These are phyloP conservation scores for Metschnikowia hibisci DNA, from an alignment of 805 yeast genomes.

Conservation along the genomic window DNA sequence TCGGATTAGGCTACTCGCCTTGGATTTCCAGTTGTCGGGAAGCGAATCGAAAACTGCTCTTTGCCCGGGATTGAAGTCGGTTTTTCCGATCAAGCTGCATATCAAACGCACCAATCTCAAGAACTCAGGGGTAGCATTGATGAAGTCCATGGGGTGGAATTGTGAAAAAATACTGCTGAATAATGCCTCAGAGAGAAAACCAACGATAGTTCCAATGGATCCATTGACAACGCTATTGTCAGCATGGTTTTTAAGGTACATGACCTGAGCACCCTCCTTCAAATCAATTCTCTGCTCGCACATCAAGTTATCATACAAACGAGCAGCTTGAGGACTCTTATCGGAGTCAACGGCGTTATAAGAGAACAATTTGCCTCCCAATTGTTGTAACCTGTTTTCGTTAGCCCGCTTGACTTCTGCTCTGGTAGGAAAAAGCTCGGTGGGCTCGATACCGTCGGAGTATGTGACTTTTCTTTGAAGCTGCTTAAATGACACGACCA, in stretches of 20 bases:
- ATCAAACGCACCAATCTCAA: slow-evolving; percentile 11
- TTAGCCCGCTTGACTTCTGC: slow-evolving; percentile 70
- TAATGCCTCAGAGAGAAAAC: slow-evolving; percentile 33
- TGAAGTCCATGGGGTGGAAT: slow-evolving; percentile 14
- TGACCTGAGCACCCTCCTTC: slow-evolving; percentile 75
- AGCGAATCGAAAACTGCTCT: slow-evolving; percentile 4
- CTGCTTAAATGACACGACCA: slow-evolving; percentile 46
- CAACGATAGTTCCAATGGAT: slow-evolving; percentile 65
- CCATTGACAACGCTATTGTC: slow-evolving; percentile 76
- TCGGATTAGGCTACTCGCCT: slow-evolving; percentile 8
- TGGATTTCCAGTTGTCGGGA: slow-evolving; percentile 15
- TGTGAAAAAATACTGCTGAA: slow-evolving; percentile 9
- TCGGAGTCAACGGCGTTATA: slow-evolving; percentile 60
- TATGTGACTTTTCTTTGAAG: slow-evolving; percentile 50
- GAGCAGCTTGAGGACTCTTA: slow-evolving; percentile 33
- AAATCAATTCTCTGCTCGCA: slow-evolving; percentile 60
- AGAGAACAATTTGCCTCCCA: slow-evolving; percentile 42
- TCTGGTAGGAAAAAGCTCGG: slow-evolving; percentile 72
- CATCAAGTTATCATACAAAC: slow-evolving; percentile 58
- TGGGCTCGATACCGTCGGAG: slow-evolving; percentile 62
- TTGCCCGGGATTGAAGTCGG: slow-evolving; percentile 6
- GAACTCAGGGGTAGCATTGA: slow-evolving; percentile 11
- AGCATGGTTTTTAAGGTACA: slow-evolving; percentile 67
- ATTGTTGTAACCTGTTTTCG: slow-evolving; percentile 39
- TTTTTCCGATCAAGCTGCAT: slow-evolving; percentile 9